Evolutionary conservation across 306 rosid species (phyloP), one percentile per base, ranked within the genome.

Genomic region (Dryas octopetala): DNA sequence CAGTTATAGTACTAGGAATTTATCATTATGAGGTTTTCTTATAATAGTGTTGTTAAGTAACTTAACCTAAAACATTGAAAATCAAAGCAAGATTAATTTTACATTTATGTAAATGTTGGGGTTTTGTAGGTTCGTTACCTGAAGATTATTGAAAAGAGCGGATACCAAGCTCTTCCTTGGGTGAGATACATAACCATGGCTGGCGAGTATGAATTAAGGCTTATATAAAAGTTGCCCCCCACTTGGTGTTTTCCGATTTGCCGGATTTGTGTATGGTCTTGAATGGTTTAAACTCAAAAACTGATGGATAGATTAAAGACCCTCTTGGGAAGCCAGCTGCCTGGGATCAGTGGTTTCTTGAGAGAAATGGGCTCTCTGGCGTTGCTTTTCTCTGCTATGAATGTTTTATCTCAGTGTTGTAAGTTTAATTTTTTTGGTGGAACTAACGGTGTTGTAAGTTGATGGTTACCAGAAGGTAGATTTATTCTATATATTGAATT

Each of bases 131-230:
- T 93, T 79, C 94, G 98, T 62, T 93, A 93, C 84, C 77, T 93
- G 93, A 93, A 93, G 95, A 89, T 93, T 72, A 93, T 93, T 76
- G 98, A 93, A 86, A 93, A 93, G 87, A 93, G 98, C 72, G 98
- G 97, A 68, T 91, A 93, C 85, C 98, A 93, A 77, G 97, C 98
- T 77, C 98, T 93, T 82, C 98, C 98, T 47, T 93, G 98, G 98
- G 98, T 93, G 89, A 88, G 98, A 86, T 93, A 93, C 91, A 93
- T 93, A 76, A 93, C 98, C 75, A 93, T 93, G 98, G 98, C 94
- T 2, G 98, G 98, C 60, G 98, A 93, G 91, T 93, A 93, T 63
- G 98, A 93, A 88, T 79, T 93, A 63, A 85, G 98, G 85, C 94
- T 93, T 55, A 80, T 91, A 74, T 93, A 83, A 88, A 86, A 54